These are phyloP conservation scores for Rhazya stricta DNA, from an alignment of 257 asterid genomes.

Conservation along the genomic window DNA sequence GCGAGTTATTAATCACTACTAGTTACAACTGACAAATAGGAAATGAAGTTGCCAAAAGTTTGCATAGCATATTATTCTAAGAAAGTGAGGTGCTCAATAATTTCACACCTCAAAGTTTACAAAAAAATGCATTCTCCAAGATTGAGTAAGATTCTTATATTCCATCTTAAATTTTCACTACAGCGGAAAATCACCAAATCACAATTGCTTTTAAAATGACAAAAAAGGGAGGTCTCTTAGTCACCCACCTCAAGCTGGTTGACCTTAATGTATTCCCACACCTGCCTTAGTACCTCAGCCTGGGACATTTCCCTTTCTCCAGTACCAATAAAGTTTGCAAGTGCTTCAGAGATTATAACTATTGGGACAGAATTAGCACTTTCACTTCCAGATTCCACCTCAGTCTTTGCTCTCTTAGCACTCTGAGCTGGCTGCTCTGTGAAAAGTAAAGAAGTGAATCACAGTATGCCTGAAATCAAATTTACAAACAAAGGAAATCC, in stretches of 20 bases:
- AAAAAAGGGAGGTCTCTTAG: not conserved
- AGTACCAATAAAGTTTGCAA: conserved; percentile 61
- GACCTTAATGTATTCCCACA: conserved; percentile 73
- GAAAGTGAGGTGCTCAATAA: not conserved
- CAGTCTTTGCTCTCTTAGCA: conserved; percentile 50
- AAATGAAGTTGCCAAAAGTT: not conserved
- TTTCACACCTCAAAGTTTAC: not conserved
- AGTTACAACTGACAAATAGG: not conserved
- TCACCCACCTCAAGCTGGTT: conserved; percentile 72
- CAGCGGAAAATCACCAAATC: not conserved
- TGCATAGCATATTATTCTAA: not conserved
- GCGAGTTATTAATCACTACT: not conserved
- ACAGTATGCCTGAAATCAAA: not conserved
- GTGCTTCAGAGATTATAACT: conserved; percentile 65
- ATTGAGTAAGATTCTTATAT: not conserved
- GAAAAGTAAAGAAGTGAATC: conserved; percentile 11
- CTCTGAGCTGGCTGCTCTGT: conserved; percentile 47
- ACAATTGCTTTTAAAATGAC: conserved; percentile 1
- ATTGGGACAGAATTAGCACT: conserved; percentile 45
- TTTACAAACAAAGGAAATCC: conserved; percentile 2
- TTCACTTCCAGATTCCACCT: conserved; percentile 55
- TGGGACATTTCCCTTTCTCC: conserved; percentile 65
- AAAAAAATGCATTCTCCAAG: not conserved
- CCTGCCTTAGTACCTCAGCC: conserved; percentile 68
- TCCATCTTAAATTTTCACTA: no score